Evolutionary conservation across 495 filamentous ascomycete species (phyloP).

Genomic region (Opeltia flavorubescens): DNA sequence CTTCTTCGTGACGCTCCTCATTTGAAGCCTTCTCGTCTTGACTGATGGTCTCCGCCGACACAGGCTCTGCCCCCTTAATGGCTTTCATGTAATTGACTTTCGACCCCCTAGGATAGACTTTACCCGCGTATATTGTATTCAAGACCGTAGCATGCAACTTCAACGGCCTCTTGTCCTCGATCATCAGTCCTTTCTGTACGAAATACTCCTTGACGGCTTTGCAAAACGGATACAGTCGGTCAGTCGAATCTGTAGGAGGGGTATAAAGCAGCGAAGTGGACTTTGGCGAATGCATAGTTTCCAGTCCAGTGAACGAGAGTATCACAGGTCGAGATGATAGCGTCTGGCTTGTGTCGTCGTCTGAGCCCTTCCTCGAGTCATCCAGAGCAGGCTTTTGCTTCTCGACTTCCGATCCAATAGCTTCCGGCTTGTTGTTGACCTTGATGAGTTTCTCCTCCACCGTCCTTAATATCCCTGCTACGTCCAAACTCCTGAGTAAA

Average conservation of each 20-base stretch:
- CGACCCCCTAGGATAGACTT: not conserved
- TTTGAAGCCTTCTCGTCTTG: not conserved
- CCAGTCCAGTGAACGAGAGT: conserved; percentile 12
- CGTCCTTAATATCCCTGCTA: conserved; percentile 32
- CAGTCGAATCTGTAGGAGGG: conserved; percentile 39
- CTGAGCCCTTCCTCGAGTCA: too few relatives aligned
- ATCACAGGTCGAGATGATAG: not conserved
- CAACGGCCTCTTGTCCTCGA: conserved; percentile 36
- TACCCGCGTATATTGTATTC: conserved; percentile 65
- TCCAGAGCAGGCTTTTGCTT: too few relatives aligned
- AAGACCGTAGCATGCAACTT: conserved; percentile 74
- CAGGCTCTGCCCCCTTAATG: not conserved
- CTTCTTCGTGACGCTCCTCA: conserved; percentile 19
- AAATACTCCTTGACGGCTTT: conserved; percentile 46
- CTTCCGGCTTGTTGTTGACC: not conserved
- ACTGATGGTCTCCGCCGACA: not conserved
- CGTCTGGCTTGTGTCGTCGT: too few relatives aligned
- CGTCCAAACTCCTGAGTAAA: conserved; percentile 39
- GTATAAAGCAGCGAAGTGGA: conserved; percentile 41
- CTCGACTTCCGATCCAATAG: too few relatives aligned
- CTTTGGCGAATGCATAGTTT: conserved; percentile 22
- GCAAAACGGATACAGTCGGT: conserved; percentile 48
- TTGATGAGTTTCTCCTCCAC: not conserved
- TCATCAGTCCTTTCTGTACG: conserved; percentile 44
- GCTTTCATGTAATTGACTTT: too few relatives aligned